These are phyloP conservation scores for Astragalus glycyphyllos DNA, from an alignment of 306 rosid species.

Conservation along the genomic window DNA sequence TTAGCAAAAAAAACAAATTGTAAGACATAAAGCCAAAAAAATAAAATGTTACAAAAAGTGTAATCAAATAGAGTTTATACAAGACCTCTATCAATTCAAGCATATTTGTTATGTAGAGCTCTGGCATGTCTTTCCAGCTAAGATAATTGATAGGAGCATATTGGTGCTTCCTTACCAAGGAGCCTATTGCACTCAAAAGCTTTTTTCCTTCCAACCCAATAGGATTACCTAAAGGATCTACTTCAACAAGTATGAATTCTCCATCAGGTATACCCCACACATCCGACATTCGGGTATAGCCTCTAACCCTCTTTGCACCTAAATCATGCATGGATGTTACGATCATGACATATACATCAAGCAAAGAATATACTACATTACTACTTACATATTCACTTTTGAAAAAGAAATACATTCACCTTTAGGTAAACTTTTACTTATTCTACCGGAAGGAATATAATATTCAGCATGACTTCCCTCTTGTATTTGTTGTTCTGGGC, in stretches of 20 bases:
- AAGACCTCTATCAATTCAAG: constrained; percentile 19
- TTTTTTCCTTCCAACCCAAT: constrained; percentile 28
- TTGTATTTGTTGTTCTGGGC: constrained; percentile 6
- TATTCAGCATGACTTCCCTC: constrained; percentile 12
- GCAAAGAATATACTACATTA: neutral
- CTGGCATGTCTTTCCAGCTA: constrained; percentile 31
- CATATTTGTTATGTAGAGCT: constrained; percentile 13
- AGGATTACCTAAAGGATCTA: constrained; percentile 31
- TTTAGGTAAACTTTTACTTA: neutral
- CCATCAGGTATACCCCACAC: constrained; percentile 24
- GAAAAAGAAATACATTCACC: neutral
- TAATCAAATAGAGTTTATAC: neutral
- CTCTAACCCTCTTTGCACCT: constrained; percentile 21
- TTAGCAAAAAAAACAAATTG: neutral
- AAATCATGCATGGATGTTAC: constrained; percentile 5
- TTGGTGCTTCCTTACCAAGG: constrained; percentile 33
- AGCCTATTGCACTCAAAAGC: constrained; percentile 14
- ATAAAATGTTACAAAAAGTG: neutral
- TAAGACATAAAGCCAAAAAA: neutral
- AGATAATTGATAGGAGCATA: constrained; percentile 29
- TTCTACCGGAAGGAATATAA: neutral
- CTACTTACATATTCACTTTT: neutral
- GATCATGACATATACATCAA: constrained; percentile 3
- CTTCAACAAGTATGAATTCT: constrained; percentile 28
- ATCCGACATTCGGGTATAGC: constrained; percentile 22